These are phyloP conservation scores for Aspergillus hancockii DNA, from an alignment of 495 filamentous ascomycete genomes.

Conservation along the genomic window DNA sequence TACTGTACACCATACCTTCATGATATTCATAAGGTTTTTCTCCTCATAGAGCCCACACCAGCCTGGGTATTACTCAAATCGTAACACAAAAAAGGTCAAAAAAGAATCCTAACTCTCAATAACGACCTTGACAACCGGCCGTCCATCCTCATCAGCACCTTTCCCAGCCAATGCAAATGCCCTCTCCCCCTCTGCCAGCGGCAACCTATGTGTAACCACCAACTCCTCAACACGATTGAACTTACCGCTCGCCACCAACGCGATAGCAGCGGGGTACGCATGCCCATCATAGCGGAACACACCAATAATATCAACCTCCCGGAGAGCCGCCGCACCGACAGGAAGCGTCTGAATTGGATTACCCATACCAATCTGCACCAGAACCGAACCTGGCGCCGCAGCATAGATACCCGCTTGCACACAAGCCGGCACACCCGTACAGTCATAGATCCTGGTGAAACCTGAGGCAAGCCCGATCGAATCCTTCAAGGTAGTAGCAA, in stretches of 20 bases:
- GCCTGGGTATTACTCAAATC: not conserved
- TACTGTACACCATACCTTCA: constrained; percentile 3
- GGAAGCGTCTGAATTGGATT: constrained; percentile 85
- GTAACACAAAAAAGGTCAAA: not conserved
- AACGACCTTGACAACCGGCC: constrained; percentile 82
- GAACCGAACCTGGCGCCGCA: constrained; percentile 72
- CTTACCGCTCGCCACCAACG: constrained; percentile 62
- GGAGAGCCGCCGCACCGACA: constrained; percentile 77
- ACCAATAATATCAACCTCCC: constrained; percentile 90
- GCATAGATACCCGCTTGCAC: constrained; percentile 87
- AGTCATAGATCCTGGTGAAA: constrained; percentile 83
- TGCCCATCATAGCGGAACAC: constrained; percentile 84
- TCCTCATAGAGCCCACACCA: not conserved
- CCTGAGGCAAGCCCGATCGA: constrained; percentile 57
- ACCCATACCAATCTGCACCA: constrained; percentile 95
- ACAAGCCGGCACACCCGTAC: constrained; percentile 85
- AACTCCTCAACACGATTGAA: constrained; percentile 55
- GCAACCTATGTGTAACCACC: constrained; percentile 76
- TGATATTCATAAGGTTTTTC: not conserved
- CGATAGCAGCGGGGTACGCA: constrained; percentile 80
- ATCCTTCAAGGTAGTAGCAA: constrained; percentile 43
- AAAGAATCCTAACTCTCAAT: constrained; percentile 50
- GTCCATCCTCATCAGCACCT: constrained; percentile 74
- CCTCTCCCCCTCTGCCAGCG: constrained; percentile 62
- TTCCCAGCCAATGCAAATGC: constrained; percentile 83